These are phyloP conservation scores for Lactifluus pinguis DNA, from an alignment of 768 basidiomycete species.

Conservation along the genomic window DNA sequence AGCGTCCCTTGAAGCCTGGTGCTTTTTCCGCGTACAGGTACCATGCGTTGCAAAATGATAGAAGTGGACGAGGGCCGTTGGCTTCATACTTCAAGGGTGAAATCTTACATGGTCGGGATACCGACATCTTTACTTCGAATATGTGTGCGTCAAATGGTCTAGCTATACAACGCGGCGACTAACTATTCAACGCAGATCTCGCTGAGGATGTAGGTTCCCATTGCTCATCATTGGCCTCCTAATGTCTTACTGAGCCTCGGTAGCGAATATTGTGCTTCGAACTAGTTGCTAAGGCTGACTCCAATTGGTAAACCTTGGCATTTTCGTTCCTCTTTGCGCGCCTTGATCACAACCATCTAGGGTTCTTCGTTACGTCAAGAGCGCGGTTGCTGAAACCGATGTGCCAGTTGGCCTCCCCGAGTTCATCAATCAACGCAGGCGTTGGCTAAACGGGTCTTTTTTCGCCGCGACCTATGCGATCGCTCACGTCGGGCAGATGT, in stretches of 20 bases:
- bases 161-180: background rate
- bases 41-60: conserved; percentile 84
- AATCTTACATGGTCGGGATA: conserved; percentile 69
- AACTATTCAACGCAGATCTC: conserved; percentile 43
- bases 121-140: conserved; percentile 91
- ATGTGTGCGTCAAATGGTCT: conserved; percentile 58
- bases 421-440: conserved; percentile 85
- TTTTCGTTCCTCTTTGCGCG: conserved; percentile 19
- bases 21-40: conserved; percentile 92
- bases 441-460: conserved; percentile 90
- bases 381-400: conserved; percentile 87
- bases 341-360: conserved; percentile 32
- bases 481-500: conserved; percentile 73
- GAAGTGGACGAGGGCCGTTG: conserved; percentile 72
- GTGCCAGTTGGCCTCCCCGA: conserved; percentile 90
- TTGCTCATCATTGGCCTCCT: background rate
- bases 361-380: conserved; percentile 95
- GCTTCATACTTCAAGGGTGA: conserved; percentile 98
- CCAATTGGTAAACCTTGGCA: conserved; percentile 53
- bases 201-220: conserved; percentile 67
- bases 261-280: conserved; percentile 81
- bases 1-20: conserved; percentile 48
- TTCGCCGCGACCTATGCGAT: conserved; percentile 93
- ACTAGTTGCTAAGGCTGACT: conserved; percentile 67
- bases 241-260: conserved; percentile 21